A percentile compares a stretch with the other conserved stretches of the same genome.
phyloP scores from a whole-genome alignment of 1,139 yeast genomes.

The Candida pseudoviswanathii region DNA sequence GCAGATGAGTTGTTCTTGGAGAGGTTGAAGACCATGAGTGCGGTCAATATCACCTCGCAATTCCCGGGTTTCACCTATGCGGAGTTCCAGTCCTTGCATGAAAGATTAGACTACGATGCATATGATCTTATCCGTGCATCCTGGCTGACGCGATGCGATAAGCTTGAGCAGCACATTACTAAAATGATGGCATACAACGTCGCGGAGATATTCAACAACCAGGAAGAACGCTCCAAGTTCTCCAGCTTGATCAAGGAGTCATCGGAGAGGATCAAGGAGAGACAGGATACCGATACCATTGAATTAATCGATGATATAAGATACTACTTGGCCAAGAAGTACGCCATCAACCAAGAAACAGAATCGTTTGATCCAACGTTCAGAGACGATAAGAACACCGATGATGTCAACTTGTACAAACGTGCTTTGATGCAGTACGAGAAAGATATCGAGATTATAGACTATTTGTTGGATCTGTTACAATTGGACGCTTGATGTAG shows the following conservation, averaged over 20 bases:
- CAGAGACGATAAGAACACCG: slow-evolving; percentile 18
- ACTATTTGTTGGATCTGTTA: slow-evolving; percentile 42
- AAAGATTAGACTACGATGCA: slow-evolving; percentile 36
- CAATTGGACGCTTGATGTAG: slow-evolving; percentile 43
- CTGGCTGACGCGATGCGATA: slow-evolving; percentile 67
- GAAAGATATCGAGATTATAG: slow-evolving; percentile 45
- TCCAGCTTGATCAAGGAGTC: slow-evolving; percentile 38
- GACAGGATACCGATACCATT: slow-evolving; percentile 79
- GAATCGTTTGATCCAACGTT: slow-evolving; percentile 33
- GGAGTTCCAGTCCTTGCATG: slow-evolving; percentile 23
- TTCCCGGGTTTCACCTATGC: slow-evolving; percentile 23
- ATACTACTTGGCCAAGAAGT: slow-evolving; percentile 58
- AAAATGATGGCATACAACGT: slow-evolving; percentile 57
- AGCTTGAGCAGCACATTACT: slow-evolving; percentile 67
- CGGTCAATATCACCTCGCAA: slow-evolving; percentile 55
- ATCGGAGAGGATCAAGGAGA: slow-evolving; percentile 56
- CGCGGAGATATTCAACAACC: slow-evolving; percentile 32
- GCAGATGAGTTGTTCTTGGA: slow-evolving; percentile 68
- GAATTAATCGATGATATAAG: slow-evolving; percentile 79
- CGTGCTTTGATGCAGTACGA: slow-evolving; percentile 29
- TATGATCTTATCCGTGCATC: slow-evolving; percentile 63
- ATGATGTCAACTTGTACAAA: slow-evolving; percentile 34
- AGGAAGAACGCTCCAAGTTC: slow-evolving; percentile 26
- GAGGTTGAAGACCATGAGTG: slow-evolving; percentile 65
- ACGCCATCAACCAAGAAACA: slow-evolving; percentile 35